Percentiles rank a stretch among this genome's conserved stretches.
These are phyloP conservation scores for Neurospora discreta DNA, from an alignment of 495 filamentous ascomycete species.

Conservation along the genomic window DNA sequence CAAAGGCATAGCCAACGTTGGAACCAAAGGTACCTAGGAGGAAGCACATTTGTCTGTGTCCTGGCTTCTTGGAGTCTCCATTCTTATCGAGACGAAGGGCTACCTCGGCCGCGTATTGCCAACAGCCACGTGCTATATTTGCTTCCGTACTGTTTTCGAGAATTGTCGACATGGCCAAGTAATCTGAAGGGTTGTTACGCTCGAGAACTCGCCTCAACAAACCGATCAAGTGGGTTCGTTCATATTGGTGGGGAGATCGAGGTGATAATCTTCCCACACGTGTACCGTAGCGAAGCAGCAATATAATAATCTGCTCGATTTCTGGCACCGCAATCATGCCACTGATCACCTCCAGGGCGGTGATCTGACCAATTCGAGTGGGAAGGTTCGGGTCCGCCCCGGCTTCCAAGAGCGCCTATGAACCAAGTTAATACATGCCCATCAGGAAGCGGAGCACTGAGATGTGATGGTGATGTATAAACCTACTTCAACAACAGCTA, in stretches of 20 bases:
- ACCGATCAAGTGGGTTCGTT: not conserved
- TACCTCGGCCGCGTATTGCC: not conserved
- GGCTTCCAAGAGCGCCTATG: not conserved
- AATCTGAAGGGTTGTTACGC: not conserved
- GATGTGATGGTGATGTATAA: not conserved
- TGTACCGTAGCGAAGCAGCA: not conserved
- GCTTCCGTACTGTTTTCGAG: not conserved
- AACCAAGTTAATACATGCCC: not conserved
- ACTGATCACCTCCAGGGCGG: not conserved
- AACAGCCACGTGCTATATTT: conserved; percentile 2
- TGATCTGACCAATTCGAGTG: not conserved
- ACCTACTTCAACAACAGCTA: not conserved
- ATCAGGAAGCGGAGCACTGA: not conserved
- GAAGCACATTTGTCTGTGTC: not conserved
- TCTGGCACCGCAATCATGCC: not conserved
- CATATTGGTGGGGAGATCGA: not conserved
- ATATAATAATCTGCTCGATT: not conserved
- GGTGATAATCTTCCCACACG: not conserved
- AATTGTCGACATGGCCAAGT: not conserved
- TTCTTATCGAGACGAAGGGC: not conserved
- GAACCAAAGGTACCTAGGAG: not conserved
- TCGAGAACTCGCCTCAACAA: not conserved
- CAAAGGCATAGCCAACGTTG: not conserved
- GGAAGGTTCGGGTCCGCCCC: not conserved
- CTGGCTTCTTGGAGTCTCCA: not conserved